phyloP scores from a whole-genome alignment of 2,329 filamentous ascomycete species.

The Monosporascus sp. region DNA sequence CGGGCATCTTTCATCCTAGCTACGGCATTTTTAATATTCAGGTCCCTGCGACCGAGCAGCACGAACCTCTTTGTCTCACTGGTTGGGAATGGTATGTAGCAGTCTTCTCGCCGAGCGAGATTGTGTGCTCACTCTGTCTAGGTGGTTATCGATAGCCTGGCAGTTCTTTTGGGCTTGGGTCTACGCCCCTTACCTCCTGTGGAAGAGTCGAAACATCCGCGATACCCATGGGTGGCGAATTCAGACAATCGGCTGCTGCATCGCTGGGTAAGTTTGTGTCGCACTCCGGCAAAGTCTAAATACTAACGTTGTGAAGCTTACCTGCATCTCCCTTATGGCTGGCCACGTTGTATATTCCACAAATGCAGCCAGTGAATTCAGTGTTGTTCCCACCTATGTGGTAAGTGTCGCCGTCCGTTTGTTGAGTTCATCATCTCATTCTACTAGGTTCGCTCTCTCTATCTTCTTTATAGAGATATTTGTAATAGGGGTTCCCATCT shows the following conservation, averaged over 20 bases:
- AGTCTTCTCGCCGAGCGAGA: background rate
- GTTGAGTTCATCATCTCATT: background rate
- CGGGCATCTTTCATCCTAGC: conserved; percentile 58
- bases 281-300: background rate
- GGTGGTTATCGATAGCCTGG: conserved; percentile 61
- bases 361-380: conserved; percentile 46
- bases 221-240: conserved; percentile 64
- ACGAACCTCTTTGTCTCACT: conserved; percentile 31
- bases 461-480: conserved; percentile 60
- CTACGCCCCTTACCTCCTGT: conserved; percentile 57
- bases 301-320: conserved; percentile 36
- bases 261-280: conserved; percentile 35
- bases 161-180: conserved; percentile 61
- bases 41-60: conserved; percentile 49
- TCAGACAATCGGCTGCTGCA: conserved; percentile 53
- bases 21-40: conserved; percentile 60
- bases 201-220: conserved; percentile 53
- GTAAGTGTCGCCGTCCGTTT: conserved; percentile 32
- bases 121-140: conserved; percentile 13
- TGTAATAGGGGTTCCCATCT: conserved; percentile 59
- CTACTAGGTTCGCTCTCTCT: conserved; percentile 49
- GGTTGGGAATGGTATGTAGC: conserved; percentile 61
- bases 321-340: conserved; percentile 66
- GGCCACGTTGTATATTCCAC: conserved; percentile 49
- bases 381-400: conserved; percentile 59